Conservation (phyloP, 805 yeast genomes). For the Crinitomyces ghanaensis region DNA sequence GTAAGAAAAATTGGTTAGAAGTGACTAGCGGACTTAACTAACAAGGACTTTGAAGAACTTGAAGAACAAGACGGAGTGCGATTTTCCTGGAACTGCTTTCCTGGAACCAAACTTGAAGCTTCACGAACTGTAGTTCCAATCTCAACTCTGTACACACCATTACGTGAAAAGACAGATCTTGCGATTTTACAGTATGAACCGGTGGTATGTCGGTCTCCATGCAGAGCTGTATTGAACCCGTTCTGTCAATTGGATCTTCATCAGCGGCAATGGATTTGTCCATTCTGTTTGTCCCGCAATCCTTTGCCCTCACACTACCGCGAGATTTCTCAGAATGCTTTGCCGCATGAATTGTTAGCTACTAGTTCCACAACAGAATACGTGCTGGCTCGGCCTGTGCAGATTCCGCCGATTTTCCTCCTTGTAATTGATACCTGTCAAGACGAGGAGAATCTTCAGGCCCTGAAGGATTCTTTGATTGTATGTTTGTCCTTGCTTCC, state of each 20-base stretch:
- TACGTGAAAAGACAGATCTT: constrained; percentile 64
- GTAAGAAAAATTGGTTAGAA: no score
- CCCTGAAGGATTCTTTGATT: constrained; percentile 71
- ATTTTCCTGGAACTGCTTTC: constrained; percentile 79
- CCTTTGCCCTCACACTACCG: constrained; percentile 80
- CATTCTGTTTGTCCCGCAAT: constrained; percentile 67
- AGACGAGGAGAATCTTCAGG: constrained; percentile 74
- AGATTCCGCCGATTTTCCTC: constrained; percentile 74
- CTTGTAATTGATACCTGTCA: constrained; percentile 83
- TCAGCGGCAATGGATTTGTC: constrained; percentile 75
- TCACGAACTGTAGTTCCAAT: constrained; percentile 88
- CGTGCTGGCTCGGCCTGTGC: constrained; percentile 71
- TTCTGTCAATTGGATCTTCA: constrained; percentile 61
- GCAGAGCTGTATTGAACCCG: constrained; percentile 82
- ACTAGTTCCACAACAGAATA: constrained; percentile 74
- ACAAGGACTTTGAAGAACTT: constrained; percentile 48
- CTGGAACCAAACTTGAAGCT: constrained; percentile 81
- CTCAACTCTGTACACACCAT: constrained; percentile 91
- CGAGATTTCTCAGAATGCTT: constrained; percentile 62
- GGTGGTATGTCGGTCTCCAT: constrained; percentile 62
- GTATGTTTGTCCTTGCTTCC: constrained; percentile 72
- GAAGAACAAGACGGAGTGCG: constrained; percentile 57
- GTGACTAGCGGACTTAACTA: no score
- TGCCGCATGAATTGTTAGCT: constrained; percentile 70
- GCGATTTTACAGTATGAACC: constrained; percentile 82